phyloP scores from a whole-genome alignment of 306 rosid genomes.

The Sicyos edulis region DNA sequence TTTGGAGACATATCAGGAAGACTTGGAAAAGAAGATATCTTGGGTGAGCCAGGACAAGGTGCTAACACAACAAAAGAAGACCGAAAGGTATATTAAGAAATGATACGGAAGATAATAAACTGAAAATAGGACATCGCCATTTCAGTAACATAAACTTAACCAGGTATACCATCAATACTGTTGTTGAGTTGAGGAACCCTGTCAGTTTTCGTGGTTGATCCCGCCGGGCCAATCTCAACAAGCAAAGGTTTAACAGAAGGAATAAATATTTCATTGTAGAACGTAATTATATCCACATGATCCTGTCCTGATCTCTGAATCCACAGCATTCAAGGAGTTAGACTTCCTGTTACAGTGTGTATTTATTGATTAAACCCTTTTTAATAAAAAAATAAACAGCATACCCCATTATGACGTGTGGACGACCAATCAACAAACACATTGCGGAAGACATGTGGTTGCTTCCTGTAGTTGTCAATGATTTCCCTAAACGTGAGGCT shows the following conservation, averaged over 20 bases:
- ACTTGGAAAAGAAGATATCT: constrained; percentile 78
- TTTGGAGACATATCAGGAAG: constrained; percentile 99
- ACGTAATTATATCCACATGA: constrained; percentile 81
- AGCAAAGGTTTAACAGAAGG: constrained; percentile 82
- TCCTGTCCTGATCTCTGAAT: constrained; percentile 71
- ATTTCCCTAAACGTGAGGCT: constrained; percentile 83
- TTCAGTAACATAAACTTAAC: constrained; percentile 14
- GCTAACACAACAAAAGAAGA: constrained; percentile 36
- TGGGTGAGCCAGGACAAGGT: constrained; percentile 90
- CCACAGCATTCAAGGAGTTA: constrained; percentile 33
- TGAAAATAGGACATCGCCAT: constrained; percentile 17
- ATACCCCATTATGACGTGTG: constrained; percentile 69
- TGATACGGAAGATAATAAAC: constrained; percentile 11
- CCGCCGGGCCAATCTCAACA: constrained; percentile 87
- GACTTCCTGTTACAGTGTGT: constrained; percentile 15
- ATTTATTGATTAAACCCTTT: neutral
- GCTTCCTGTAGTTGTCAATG: constrained; percentile 82
- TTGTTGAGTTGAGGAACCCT: constrained; percentile 56
- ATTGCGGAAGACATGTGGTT: constrained; percentile 90
- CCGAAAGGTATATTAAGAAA: constrained; percentile 25
- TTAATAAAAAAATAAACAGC: neutral
- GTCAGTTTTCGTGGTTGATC: constrained; percentile 41
- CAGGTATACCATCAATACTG: constrained; percentile 53
- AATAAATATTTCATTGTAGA: constrained; percentile 80
- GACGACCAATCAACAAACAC: constrained; percentile 81